Base-by-base conservation (phyloP, 768 basidiomycete genomes). In the Amyloporia xantha region DNA sequence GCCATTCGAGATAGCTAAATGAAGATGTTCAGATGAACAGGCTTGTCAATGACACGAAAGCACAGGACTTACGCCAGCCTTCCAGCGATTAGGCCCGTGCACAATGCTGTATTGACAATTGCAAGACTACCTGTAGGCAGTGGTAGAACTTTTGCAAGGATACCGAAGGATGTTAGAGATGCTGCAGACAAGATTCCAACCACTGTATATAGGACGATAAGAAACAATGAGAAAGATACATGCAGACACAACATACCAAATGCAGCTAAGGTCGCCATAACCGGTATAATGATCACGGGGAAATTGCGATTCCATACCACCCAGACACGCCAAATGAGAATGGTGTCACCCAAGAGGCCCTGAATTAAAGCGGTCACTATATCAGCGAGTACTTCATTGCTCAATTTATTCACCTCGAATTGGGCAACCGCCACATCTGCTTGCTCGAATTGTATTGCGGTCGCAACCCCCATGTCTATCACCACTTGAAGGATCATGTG, bases 251-350 rank as follows among this genome's bases (percentile, higher is more conserved):
- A n/a, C 30, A 7, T 41, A 52, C 51, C 40, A 24, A 52, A 39
- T 21, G 37, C 40, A 2, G 41, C 45, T 3, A 48, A 11, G 19
- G 37, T 21, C 3, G 40, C 15, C 12, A 43, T n/a, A 1, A 33
- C 19, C 3, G 51, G 51, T 2, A 48, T 15, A 3, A 43, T 11
- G 33, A 42, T n/a, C 6, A 48, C 30, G 10, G 33, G 45, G 3
- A 23, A 17, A 24, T 38, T 24, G 30, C 40, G 39, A 2, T 30
- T 39, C 46, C 51, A 52, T 1, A 52, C 46, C 10, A 44, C 51
- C 51, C 51, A 52, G 5, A 52, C 51, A 9, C 51, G 27, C 45
- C 51, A 52, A 4, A 52, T 38, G 23, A 47, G 21, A 1, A 52
- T 35, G 1, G 36, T 20, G 36, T 52, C 51, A 6, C 46, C 40